Conservation (phyloP, 75 land plant genomes). For the Chamaecyparis obtusa region DNA sequence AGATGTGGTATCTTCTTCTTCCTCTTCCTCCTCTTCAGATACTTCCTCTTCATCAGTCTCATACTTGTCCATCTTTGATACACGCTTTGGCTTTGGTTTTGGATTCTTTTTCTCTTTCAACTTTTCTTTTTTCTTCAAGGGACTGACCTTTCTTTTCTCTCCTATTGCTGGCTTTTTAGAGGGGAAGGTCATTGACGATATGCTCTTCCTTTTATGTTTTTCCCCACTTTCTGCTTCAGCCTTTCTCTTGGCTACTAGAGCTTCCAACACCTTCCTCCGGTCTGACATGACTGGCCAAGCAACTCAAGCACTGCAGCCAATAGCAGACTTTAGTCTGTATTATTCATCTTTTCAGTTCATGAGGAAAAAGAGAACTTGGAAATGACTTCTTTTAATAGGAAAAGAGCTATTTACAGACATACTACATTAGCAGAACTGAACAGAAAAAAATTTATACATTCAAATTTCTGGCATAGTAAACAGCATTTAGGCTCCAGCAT, state of each 20-base stretch:
- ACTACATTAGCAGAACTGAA: neutral
- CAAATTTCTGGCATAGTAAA: neutral
- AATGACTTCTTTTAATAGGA: neutral
- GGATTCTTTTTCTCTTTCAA: neutral
- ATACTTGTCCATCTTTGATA: conserved; percentile 10
- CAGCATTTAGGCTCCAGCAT: neutral
- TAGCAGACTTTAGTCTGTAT: neutral
- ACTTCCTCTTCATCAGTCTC: conserved; percentile 20
- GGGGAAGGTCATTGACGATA: neutral
- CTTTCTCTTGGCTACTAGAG: conserved; percentile 35
- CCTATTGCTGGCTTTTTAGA: neutral
- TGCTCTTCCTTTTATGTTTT: conserved; percentile 17
- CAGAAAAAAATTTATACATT: no score
- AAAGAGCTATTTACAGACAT: neutral
- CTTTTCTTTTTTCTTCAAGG: neutral
- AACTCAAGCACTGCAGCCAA: neutral
- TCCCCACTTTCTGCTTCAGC: conserved; percentile 27
- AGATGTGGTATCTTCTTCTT: conserved; percentile 1
- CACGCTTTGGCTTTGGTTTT: conserved; percentile 12
- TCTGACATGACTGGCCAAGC: conserved; percentile 27
- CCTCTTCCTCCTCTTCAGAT: conserved; percentile 10
- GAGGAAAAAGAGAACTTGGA: neutral
- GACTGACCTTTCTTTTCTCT: neutral
- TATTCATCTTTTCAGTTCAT: neutral
- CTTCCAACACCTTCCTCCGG: conserved; percentile 33